Evolutionary conservation across 306 rosid genomes (phyloP).

Genomic region (Elaeagnus macrophylla): DNA sequence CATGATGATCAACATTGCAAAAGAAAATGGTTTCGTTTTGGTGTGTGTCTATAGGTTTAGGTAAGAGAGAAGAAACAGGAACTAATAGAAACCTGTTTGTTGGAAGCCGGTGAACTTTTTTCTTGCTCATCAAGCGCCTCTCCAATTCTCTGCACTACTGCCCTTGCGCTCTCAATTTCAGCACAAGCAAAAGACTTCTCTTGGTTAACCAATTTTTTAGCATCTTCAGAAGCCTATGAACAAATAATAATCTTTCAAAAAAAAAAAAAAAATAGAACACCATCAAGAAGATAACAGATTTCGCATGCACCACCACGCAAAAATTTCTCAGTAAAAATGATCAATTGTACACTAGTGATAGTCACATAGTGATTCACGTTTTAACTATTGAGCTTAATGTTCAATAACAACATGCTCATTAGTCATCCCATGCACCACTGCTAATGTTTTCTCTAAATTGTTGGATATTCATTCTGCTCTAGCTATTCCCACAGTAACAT

Average conservation of each 20-base stretch:
- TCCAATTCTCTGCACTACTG: slow-evolving; percentile 20
- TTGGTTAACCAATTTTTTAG: neutral
- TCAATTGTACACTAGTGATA: too few relatives aligned
- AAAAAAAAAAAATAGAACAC: neutral
- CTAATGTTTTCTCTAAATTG: too few relatives aligned
- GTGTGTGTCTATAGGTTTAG: too few relatives aligned
- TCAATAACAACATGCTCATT: too few relatives aligned
- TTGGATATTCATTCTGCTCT: too few relatives aligned
- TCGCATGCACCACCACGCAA: too few relatives aligned
- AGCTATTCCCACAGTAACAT: too few relatives aligned
- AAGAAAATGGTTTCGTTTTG: too few relatives aligned
- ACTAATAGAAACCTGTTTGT: slow-evolving; percentile 44
- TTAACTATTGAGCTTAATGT: too few relatives aligned
- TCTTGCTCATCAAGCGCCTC: slow-evolving; percentile 89
- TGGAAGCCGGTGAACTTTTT: slow-evolving; percentile 46
- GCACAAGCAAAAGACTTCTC: neutral
- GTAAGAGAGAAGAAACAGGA: neutral
- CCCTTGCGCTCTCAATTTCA: neutral
- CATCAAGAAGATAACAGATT: neutral
- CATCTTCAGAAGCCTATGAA: slow-evolving; percentile 11
- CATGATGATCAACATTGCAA: neutral
- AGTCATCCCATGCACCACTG: too few relatives aligned
- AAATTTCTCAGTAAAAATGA: too few relatives aligned
- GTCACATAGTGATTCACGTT: too few relatives aligned
- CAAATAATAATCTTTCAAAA: slow-evolving; percentile 8